Base-by-base conservation (phyloP, 2,329 filamentous ascomycete genomes). In the Ustilaginoidea virens region DNA sequence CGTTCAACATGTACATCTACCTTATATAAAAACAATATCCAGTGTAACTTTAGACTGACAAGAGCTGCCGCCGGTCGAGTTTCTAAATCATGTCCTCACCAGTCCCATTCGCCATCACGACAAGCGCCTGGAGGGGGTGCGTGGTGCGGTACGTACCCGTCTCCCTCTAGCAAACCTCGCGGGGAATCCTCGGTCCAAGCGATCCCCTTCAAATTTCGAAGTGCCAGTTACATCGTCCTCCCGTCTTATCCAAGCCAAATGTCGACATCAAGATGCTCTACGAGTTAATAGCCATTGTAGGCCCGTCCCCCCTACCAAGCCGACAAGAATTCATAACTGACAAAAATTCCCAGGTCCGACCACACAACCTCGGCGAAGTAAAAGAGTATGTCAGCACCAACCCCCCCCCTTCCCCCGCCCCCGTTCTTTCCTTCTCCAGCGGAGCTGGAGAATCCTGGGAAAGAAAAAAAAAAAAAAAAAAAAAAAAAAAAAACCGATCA, bases 201-300 rank as follows among this genome's bases (percentile, higher is more conserved):
- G n/a, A n/a, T n/a, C n/a, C n/a, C n/a, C n/a, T 31, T 41, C 35
- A 41, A 40, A 45, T 37, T 43, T 46, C 43, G 18, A 46, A 41
- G 36, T 38, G 10, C 23, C 5, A 7, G 23, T 8, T 16, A 23
- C 13, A 22, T 18, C 26, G 30, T 27, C 33, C 29, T 33, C 40
- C 37, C n/a, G n/a, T n/a, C n/a, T n/a, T n/a, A n/a, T n/a, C n/a
- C n/a, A n/a, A n/a, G n/a, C n/a, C n/a, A n/a, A n/a, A n/a, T n/a
- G n/a, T n/a, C n/a, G n/a, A n/a, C 45, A 38, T 42, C 50, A 66
- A 53, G 40, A 94, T 98, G 90, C 64, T 98, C 60, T 98, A 98
- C 66, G 90, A 98, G 63, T 65, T 96, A 49, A 90, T 98, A 56
- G 90, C 81, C 55, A 78, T 94, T 60, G 90, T 94, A 61, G 47